Evolutionary conservation across 2,329 filamentous ascomycete genomes (phyloP).

Genomic region (Pyrenochaeta sp.): DNA sequence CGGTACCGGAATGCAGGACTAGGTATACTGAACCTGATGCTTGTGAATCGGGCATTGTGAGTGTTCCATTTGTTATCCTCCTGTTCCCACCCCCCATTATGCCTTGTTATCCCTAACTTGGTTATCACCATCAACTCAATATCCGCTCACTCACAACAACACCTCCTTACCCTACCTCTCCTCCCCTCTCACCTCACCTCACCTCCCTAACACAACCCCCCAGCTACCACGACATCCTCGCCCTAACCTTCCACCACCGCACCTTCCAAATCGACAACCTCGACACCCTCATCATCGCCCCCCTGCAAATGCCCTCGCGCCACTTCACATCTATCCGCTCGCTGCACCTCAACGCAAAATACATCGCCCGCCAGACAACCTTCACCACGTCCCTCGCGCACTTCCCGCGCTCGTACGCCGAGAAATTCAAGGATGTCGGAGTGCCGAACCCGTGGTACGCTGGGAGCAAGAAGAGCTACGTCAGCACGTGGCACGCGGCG

Average conservation of each 20-base stretch:
- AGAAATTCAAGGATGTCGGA: not conserved
- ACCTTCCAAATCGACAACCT: slow-evolving; percentile 3
- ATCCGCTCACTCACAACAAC: too few species aligned
- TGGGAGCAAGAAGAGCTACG: not conserved
- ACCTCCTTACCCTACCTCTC: too few species aligned
- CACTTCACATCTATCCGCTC: slow-evolving; percentile 4
- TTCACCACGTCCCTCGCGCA: slow-evolving; percentile 1
- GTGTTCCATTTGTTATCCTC: not conserved
- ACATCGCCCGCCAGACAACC: not conserved
- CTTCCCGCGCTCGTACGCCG: not conserved
- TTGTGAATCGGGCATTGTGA: slow-evolving; percentile 3
- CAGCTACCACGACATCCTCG: slow-evolving; percentile 1
- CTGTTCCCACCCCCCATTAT: too few species aligned
- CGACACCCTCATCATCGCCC: not conserved
- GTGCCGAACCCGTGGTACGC: not conserved
- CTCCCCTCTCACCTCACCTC: too few species aligned
- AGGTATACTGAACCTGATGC: slow-evolving; percentile 1
- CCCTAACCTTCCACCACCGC: not conserved
- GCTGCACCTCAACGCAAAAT: slow-evolving; percentile 2
- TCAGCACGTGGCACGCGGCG: not conserved
- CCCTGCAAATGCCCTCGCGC: not conserved
- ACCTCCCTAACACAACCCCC: too few species aligned
- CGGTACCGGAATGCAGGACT: not conserved
- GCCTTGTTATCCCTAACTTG: too few species aligned
- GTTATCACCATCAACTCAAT: too few species aligned